Percentiles rank a stretch among this genome's conserved stretches.
Conservation (phyloP, 176 grass and related monocot genomes). For the Aechmea fasciata region DNA sequence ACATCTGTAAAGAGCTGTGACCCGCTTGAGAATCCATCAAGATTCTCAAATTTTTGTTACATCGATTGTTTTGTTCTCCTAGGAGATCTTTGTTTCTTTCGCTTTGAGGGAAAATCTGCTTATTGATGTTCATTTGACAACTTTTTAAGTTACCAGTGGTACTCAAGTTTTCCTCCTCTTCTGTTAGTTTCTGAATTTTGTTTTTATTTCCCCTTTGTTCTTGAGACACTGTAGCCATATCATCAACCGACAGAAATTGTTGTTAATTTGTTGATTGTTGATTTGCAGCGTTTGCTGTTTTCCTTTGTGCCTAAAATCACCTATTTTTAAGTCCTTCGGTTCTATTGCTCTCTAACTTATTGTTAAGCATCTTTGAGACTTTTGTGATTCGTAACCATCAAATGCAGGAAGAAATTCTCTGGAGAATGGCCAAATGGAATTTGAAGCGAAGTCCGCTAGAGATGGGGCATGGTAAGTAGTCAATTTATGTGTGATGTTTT, state of each 20-base stretch:
- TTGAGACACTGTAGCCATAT: too few species aligned
- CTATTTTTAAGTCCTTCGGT: not conserved
- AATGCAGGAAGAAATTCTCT: constrained; percentile 37
- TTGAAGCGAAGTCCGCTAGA: constrained; percentile 80
- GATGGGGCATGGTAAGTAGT: constrained; percentile 63
- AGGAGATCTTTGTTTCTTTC: too few species aligned
- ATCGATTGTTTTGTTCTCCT: too few species aligned
- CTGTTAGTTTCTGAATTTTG: too few species aligned
- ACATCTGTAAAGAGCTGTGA: too few species aligned
- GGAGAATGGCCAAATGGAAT: constrained; percentile 41
- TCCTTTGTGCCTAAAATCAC: not conserved
- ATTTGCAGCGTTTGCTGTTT: not conserved
- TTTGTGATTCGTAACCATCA: not conserved
- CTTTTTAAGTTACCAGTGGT: too few species aligned
- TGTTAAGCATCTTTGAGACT: not conserved
- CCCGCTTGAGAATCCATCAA: too few species aligned
- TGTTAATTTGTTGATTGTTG: not conserved
- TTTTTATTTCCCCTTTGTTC: too few species aligned
- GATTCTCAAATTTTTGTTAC: too few species aligned
- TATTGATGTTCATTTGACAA: too few species aligned
- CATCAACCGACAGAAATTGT: not conserved
- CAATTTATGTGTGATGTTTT: not conserved
- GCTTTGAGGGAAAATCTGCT: too few species aligned
- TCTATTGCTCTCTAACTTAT: not conserved
- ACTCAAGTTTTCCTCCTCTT: too few species aligned